Evolutionary conservation across 2,329 filamentous ascomycete species (phyloP).

Genomic region (Daldinia sp.): DNA sequence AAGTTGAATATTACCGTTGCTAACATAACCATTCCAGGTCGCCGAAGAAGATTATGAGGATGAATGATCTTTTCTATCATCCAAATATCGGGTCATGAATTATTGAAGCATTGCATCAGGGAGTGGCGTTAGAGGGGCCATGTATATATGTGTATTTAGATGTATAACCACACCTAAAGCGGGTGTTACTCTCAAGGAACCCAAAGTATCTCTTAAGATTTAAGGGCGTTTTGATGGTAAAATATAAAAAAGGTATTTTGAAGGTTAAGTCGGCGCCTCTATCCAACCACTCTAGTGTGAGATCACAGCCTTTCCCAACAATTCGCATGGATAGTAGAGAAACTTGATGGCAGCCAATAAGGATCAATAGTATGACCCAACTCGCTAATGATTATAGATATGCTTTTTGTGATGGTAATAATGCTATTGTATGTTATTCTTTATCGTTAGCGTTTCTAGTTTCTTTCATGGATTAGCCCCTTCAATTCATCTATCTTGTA

Average conservation of each 20-base stretch:
- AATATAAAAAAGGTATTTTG: neutral
- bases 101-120: conserved; percentile 32
- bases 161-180: conserved; percentile 18
- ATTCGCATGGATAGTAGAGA: neutral
- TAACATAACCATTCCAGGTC: conserved; percentile 58
- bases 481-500: too few species aligned
- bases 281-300: neutral
- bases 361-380: too few species aligned
- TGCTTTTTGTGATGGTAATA: too few species aligned
- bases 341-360: neutral
- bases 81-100: conserved; percentile 27
- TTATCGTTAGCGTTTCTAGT: too few species aligned
- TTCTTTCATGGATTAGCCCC: too few species aligned
- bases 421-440: too few species aligned
- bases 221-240: neutral
- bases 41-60: conserved; percentile 65
- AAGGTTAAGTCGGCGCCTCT: neutral
- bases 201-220: neutral
- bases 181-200: neutral
- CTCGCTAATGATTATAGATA: too few species aligned
- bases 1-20: conserved; percentile 22
- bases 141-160: conserved; percentile 24
- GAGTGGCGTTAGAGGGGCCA: conserved; percentile 29
- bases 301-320: neutral
- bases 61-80: conserved; percentile 53